phyloP scores from a whole-genome alignment of 768 basidiomycete genomes.

The Suillus fuscotomentosus region DNA sequence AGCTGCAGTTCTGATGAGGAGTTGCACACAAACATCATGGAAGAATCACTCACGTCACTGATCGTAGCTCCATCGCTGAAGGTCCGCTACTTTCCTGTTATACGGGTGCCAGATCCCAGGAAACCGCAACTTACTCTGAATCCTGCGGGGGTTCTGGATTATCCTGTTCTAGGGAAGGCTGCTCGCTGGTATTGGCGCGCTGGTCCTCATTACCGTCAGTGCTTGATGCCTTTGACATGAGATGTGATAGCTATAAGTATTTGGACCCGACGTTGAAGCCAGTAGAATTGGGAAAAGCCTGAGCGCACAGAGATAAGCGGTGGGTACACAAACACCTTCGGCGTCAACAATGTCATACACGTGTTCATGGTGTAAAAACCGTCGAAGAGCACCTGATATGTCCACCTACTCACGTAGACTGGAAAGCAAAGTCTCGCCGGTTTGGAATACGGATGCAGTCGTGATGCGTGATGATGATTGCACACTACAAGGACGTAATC shows the following conservation, averaged over 20 bases:
- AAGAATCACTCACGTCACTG: neutral
- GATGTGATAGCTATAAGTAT: too few relatives aligned
- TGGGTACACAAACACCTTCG: too few relatives aligned
- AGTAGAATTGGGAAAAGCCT: neutral
- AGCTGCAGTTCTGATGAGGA: too few relatives aligned
- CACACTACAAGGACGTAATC: too few relatives aligned
- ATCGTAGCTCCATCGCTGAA: neutral
- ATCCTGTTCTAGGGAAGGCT: too few relatives aligned
- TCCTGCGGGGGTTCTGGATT: too few relatives aligned
- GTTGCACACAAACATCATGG: too few relatives aligned
- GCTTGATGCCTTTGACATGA: neutral
- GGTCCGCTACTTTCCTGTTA: neutral
- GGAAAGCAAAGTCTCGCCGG: slow-evolving; percentile 23
- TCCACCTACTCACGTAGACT: slow-evolving; percentile 13
- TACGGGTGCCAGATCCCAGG: neutral
- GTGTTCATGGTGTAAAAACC: too few relatives aligned
- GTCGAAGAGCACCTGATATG: neutral
- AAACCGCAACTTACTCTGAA: neutral
- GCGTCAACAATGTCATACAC: too few relatives aligned
- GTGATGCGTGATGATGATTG: too few relatives aligned
- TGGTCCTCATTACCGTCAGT: neutral
- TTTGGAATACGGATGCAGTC: too few relatives aligned
- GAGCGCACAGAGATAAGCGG: neutral
- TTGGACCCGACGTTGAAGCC: neutral
- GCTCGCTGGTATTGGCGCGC: neutral